Conservation (phyloP, 1,284 basidiomycete genomes). For the Trametes versicolor region DNA sequence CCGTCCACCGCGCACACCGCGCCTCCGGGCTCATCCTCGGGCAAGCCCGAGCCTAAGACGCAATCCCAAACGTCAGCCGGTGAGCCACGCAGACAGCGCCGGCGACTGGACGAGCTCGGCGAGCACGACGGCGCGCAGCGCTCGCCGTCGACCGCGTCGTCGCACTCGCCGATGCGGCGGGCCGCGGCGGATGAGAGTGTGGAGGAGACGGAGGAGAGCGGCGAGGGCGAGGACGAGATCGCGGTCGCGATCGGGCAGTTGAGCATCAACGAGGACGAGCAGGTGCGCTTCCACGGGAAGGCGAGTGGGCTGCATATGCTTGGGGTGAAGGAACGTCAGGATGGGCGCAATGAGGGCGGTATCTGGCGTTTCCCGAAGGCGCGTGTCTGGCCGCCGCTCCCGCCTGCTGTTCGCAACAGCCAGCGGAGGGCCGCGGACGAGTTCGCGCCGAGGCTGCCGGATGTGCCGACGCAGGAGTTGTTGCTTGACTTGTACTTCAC, state of each 20-base stretch:
- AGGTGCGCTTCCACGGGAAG: constrained; percentile 84
- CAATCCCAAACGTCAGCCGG: constrained; percentile 15
- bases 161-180: constrained; percentile 37
- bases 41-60: constrained; percentile 13
- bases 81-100: constrained; percentile 38
- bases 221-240: constrained; percentile 67
- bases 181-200: constrained; percentile 34
- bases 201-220: constrained; percentile 57
- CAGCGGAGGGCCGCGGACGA: constrained; percentile 50
- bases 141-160: constrained; percentile 40
- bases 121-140: constrained; percentile 32
- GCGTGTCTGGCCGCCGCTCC: constrained; percentile 82
- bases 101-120: constrained; percentile 36
- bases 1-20: constrained; percentile 27
- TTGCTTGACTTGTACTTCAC: constrained; percentile 81
- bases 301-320: constrained; percentile 84
- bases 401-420: constrained; percentile 44
- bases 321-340: constrained; percentile 65
- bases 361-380: constrained; percentile 88
- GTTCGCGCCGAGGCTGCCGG: constrained; percentile 58
- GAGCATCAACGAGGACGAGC: constrained; percentile 84
- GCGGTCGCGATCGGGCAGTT: constrained; percentile 83
- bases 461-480: constrained; percentile 66
- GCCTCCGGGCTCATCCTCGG: constrained; percentile 8
- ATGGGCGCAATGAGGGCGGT: constrained; percentile 78